Base-by-base conservation (phyloP, 208 protist species). In the Tritrichomonas foetus region DNA sequence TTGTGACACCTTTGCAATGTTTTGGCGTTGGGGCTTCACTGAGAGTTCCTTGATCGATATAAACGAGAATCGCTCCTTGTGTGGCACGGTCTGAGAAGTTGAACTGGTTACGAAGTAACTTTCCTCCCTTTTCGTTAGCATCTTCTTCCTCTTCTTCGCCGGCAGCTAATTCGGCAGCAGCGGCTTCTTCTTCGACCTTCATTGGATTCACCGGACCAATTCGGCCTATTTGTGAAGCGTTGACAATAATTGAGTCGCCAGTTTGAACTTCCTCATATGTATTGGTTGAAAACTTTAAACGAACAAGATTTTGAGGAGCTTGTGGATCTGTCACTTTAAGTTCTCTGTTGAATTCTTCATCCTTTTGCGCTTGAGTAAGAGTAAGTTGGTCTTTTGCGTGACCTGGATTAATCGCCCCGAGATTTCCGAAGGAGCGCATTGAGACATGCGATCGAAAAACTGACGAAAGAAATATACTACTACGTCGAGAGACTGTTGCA, bases 81-180 rank as follows among this genome's bases (percentile, higher is more conserved):
- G 74, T 82, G n/a, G 74, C 74, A n/a, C 74, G 74, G 3, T 82
- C 74, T 53, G 74, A 50, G 74, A 50, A 82, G 74, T 82, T 82
- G 74, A 82, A 82, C 25, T 82, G 74, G 41, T 82, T 82, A 25
- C 74, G 74, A 50, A 82, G 74, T 8, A 82, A 33, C 41, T 82
- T 82, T 41, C 50, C n/a, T n/a, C n/a, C 41, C 74, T 82, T 36
- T 25, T 20, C 33, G 14, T 82, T 50, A 20, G 27, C 74, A 20
- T 47, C 33, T 8, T 82, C 74, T 82, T 82, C 74, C 25, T 82
- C 74, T 82, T 82, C 74, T 22, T 36, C 41, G 1, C 20, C 41
- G 3, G 20, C 74, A 36, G 33, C 69, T 36, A 47, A 47, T 41
- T 36, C 41, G 69, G 33, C 41, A 27, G 36, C 69, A 13, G 44